Conservation (phyloP, 768 basidiomycete species). For the Arthromyces matolae region DNA sequence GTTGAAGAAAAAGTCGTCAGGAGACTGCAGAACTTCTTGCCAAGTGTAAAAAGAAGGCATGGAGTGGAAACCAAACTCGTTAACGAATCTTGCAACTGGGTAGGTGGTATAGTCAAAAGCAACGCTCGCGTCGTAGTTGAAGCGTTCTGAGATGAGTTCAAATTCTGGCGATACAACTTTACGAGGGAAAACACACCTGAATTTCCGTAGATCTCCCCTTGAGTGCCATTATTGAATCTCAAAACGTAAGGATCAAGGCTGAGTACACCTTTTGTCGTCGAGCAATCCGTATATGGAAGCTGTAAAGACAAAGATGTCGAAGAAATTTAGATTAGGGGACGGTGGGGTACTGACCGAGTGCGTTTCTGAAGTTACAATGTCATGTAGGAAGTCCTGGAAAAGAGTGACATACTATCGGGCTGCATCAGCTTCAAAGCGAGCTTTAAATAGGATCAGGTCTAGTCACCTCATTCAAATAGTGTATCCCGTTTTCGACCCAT, state of each 20-base stretch:
- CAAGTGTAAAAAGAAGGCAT: constrained; percentile 62
- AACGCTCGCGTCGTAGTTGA: constrained; percentile 49
- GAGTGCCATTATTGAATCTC: constrained; percentile 46
- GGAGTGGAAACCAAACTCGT: constrained; percentile 64
- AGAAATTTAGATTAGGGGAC: neutral
- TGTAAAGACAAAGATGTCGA: constrained; percentile 12
- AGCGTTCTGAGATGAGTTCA: constrained; percentile 37
- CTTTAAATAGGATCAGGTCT: neutral
- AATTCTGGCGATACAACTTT: neutral
- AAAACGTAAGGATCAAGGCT: constrained; percentile 52
- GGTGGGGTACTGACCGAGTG: constrained; percentile 34
- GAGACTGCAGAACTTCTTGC: constrained; percentile 50
- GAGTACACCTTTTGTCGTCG: constrained; percentile 54
- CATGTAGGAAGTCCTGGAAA: constrained; percentile 50
- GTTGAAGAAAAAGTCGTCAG: constrained; percentile 55
- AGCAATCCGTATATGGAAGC: constrained; percentile 59
- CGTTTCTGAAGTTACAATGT: constrained; percentile 45
- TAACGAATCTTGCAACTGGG: constrained; percentile 49
- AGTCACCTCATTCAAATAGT: constrained; percentile 46
- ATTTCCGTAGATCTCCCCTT: constrained; percentile 55
- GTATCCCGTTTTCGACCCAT: constrained; percentile 37
- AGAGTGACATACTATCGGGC: constrained; percentile 34
- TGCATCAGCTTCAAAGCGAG: neutral
- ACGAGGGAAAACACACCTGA: constrained; percentile 30
- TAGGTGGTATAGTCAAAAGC: constrained; percentile 55